phyloP scores from a whole-genome alignment of 495 filamentous ascomycete genomes.

The Trichoderma orchidacearum region DNA sequence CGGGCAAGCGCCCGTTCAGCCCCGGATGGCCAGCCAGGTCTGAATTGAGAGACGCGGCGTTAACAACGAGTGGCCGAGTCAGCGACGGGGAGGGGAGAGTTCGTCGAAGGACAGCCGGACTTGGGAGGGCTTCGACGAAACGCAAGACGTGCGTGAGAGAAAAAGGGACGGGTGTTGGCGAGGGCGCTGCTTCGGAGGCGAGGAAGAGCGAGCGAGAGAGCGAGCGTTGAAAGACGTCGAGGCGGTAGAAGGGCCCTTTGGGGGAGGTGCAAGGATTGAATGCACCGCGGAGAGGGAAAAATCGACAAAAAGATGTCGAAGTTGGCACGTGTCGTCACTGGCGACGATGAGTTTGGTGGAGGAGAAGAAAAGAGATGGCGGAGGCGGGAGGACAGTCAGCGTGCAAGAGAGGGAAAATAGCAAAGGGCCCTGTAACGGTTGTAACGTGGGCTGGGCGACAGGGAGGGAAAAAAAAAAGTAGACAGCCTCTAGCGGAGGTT shows the following conservation, averaged over 20 bases:
- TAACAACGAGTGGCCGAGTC: constrained; percentile 5
- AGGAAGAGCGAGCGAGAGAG: not conserved
- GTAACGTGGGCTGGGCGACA: not conserved
- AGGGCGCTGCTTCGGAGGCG: not conserved
- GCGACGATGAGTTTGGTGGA: not conserved
- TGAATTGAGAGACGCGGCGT: constrained; percentile 6
- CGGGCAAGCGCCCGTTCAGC: constrained; percentile 38
- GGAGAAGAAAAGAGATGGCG: not conserved
- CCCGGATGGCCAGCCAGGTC: constrained; percentile 29
- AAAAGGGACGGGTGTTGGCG: constrained; percentile 1
- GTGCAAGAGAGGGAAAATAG: not conserved
- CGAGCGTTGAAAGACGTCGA: not conserved
- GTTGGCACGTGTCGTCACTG: not conserved
- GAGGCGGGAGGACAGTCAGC: not conserved
- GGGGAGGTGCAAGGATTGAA: not conserved
- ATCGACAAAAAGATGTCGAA: not conserved
- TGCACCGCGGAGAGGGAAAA: not conserved
- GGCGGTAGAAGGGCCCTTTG: not conserved
- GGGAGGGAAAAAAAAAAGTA: not conserved
- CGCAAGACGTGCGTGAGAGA: no score
- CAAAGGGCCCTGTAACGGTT: not conserved
- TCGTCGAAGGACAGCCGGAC: constrained; percentile 4
- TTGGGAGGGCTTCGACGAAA: no score
- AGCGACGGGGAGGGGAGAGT: not conserved
- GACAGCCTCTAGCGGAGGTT: not conserved